Conservation (phyloP, 768 basidiomycete genomes). For the Suillus subaureus region DNA sequence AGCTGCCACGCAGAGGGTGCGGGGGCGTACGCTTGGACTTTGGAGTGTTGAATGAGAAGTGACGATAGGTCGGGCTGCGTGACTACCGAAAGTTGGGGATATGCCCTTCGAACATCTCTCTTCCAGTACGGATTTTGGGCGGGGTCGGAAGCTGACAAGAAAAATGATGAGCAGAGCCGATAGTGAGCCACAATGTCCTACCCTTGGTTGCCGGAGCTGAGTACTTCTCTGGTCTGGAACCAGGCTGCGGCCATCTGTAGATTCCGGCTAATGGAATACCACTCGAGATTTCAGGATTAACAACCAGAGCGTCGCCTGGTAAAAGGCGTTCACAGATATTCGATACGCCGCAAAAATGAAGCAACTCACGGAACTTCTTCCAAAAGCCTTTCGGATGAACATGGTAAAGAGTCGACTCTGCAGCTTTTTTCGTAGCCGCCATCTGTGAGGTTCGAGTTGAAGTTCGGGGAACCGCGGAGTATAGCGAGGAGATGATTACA, state of each 20-base stretch:
- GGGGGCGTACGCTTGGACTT: conserved; percentile 58
- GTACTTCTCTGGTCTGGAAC: conserved; percentile 84
- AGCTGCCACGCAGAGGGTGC: conserved; percentile 2
- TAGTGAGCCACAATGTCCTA: conserved; percentile 28
- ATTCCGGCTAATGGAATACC: conserved; percentile 78
- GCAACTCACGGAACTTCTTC: conserved; percentile 88
- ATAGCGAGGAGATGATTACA: neutral
- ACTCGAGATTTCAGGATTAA: conserved; percentile 89
- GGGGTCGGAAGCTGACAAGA: conserved; percentile 70
- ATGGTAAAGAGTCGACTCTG: conserved; percentile 91
- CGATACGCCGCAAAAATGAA: neutral
- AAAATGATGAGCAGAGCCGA: conserved; percentile 1
- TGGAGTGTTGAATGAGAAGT: conserved; percentile 80
- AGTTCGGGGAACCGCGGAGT: conserved; percentile 1
- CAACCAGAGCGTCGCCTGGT: conserved; percentile 78
- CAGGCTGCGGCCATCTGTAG: conserved; percentile 86
- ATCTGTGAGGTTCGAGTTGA: conserved; percentile 39
- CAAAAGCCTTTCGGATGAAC: conserved; percentile 89
- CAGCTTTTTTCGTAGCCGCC: conserved; percentile 71
- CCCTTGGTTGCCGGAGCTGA: conserved; percentile 90
- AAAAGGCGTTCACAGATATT: conserved; percentile 12
- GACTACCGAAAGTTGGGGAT: conserved; percentile 89
- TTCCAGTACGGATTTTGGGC: conserved; percentile 96
- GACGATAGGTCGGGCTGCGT: conserved; percentile 82
- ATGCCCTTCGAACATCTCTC: conserved; percentile 89